Evolutionary conservation across 192 early-diverging fungal species (phyloP).

Genomic region (Paraglomus brasilianum): DNA sequence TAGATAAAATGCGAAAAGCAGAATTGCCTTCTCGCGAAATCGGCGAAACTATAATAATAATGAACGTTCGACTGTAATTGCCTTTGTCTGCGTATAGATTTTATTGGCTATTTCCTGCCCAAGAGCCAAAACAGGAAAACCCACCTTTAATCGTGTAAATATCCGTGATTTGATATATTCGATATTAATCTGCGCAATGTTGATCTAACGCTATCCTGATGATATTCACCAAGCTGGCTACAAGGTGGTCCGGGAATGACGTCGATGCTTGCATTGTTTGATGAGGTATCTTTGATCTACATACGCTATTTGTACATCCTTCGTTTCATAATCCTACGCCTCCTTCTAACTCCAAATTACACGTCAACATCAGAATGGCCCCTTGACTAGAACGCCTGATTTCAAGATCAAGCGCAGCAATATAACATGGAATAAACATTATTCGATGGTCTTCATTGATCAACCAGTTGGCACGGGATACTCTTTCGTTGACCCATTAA

Average conservation of each 20-base stretch:
- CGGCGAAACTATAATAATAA: neutral
- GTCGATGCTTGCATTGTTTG: conserved; percentile 76
- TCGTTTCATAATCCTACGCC: no score
- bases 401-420: conserved; percentile 52
- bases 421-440: conserved; percentile 66
- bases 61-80: neutral
- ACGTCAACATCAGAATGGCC: conserved; percentile 59
- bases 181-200: no score
- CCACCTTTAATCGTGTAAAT: conserved; percentile 68
- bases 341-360: no score
- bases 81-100: conserved; percentile 48
- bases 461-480: conserved; percentile 77
- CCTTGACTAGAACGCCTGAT: conserved; percentile 58
- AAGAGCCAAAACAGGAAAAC: conserved; percentile 52
- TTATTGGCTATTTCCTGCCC: conserved; percentile 82
- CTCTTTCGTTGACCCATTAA: conserved; percentile 37
- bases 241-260: conserved; percentile 82
- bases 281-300: conserved; percentile 29
- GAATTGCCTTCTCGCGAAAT: neutral
- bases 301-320: no score
- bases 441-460: conserved; percentile 76
- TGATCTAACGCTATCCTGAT: no score
- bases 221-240: conserved; percentile 52
- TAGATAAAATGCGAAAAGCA: neutral
- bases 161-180: neutral